phyloP scores from a whole-genome alignment of 176 grass and related monocot species.

The Typha latifolia region DNA sequence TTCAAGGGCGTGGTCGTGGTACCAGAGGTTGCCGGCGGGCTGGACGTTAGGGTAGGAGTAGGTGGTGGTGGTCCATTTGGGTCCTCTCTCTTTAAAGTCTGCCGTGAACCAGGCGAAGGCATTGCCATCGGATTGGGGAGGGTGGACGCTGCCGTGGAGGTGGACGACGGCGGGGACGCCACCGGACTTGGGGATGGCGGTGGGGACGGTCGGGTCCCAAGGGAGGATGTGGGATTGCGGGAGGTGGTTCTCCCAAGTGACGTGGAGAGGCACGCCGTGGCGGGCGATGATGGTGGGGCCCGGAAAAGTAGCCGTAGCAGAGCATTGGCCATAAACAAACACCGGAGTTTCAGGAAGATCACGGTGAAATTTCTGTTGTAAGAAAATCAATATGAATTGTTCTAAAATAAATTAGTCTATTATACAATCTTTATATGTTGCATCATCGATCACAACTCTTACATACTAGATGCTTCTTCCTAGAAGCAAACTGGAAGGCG shows the following conservation, averaged over 20 bases:
- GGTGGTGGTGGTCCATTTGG: neutral
- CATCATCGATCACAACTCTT: no score
- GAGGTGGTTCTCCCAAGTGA: constrained; percentile 11
- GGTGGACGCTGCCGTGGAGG: constrained; percentile 2
- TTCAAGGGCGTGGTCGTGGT: constrained; percentile 12
- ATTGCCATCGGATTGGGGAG: neutral
- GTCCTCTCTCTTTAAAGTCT: neutral
- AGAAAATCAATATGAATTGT: neutral
- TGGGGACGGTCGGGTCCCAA: neutral
- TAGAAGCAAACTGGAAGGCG: no score
- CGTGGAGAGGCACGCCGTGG: neutral
- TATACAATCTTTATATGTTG: no score
- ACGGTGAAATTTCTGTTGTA: constrained; percentile 4
- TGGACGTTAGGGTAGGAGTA: constrained; percentile 5
- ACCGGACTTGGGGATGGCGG: neutral
- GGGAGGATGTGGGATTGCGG: neutral
- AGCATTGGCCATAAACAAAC: neutral
- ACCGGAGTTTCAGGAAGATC: neutral
- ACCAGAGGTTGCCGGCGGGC: constrained; percentile 8
- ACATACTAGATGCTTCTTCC: no score
- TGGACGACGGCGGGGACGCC: constrained; percentile 6
- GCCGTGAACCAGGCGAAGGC: constrained; percentile 9
- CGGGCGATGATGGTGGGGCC: neutral
- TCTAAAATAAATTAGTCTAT: no score
- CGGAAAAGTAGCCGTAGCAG: neutral